Evolutionary conservation across 2,329 filamentous ascomycete species (phyloP).

Genomic region (Geosmithia morbida): DNA sequence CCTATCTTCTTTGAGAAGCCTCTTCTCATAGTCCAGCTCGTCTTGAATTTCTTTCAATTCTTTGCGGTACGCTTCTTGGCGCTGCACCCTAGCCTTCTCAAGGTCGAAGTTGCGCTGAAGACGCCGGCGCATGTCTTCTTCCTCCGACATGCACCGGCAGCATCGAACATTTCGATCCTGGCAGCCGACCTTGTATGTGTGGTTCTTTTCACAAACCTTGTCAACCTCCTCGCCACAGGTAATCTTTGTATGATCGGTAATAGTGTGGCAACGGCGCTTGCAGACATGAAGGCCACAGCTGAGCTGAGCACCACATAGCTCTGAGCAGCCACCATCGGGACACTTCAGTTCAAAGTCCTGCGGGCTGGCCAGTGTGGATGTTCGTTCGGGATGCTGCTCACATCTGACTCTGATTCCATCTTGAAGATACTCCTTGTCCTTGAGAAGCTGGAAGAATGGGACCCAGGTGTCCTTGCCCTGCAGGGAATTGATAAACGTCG

Average conservation of each 20-base stretch:
- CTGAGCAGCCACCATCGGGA: constrained; percentile 56
- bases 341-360: constrained; percentile 46
- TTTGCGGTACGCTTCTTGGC: constrained; percentile 26
- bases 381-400: constrained; percentile 39
- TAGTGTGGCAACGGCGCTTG: not conserved
- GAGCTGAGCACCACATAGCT: constrained; percentile 38
- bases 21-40: constrained; percentile 33
- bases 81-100: constrained; percentile 28
- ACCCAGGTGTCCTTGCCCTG: constrained; percentile 31
- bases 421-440: constrained; percentile 32
- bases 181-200: constrained; percentile 34
- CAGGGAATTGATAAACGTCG: constrained; percentile 47
- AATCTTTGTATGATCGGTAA: not conserved
- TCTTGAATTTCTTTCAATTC: constrained; percentile 35
- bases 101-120: constrained; percentile 31
- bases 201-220: constrained; percentile 37
- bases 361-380: constrained; percentile 27
- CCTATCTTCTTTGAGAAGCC: constrained; percentile 22
- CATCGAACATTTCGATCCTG: constrained; percentile 25
- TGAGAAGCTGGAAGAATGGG: constrained; percentile 41
- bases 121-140: constrained; percentile 25
- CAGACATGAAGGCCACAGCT: not conserved
- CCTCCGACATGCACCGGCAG: constrained; percentile 33
- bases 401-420: constrained; percentile 48
- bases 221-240: constrained; percentile 9